Conservation (phyloP, 306 rosid genomes). For the Astragalus membranaceus region DNA sequence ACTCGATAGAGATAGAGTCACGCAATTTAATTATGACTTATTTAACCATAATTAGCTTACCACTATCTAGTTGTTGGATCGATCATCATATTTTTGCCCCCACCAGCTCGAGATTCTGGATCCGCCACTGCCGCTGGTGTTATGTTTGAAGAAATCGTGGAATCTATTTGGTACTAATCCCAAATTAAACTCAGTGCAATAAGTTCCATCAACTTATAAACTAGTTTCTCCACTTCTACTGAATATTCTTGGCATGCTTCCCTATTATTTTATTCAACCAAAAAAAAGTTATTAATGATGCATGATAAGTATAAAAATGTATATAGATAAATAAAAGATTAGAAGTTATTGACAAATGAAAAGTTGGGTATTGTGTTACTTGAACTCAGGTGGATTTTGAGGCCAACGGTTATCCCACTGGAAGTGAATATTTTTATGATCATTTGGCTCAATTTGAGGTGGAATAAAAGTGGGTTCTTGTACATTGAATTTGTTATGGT, state of each 20-base stretch:
- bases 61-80: too few relatives aligned
- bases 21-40: too few relatives aligned
- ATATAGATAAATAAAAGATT: neutral
- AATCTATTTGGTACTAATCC: slow-evolving; percentile 44
- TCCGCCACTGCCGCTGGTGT: too few relatives aligned
- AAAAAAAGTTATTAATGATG: too few relatives aligned
- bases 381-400: slow-evolving; percentile 38
- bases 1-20: too few relatives aligned
- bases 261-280: neutral
- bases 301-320: too few relatives aligned
- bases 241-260: slow-evolving; percentile 55
- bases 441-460: slow-evolving; percentile 15
- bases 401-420: slow-evolving; percentile 79
- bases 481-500: too few relatives aligned
- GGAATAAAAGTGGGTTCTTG: slow-evolving; percentile 45
- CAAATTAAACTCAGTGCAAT: slow-evolving; percentile 52
- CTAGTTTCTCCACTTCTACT: slow-evolving; percentile 56
- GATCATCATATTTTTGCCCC: too few relatives aligned
- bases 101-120: too few relatives aligned
- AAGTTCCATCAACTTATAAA: slow-evolving; percentile 47
- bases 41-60: too few relatives aligned
- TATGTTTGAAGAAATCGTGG: slow-evolving; percentile 40
- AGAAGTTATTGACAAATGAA: neutral
- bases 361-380: slow-evolving; percentile 30
- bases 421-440: slow-evolving; percentile 27